Evolutionary conservation across 176 grass and related monocot genomes (phyloP).

Genomic region (Hordeum marinum): DNA sequence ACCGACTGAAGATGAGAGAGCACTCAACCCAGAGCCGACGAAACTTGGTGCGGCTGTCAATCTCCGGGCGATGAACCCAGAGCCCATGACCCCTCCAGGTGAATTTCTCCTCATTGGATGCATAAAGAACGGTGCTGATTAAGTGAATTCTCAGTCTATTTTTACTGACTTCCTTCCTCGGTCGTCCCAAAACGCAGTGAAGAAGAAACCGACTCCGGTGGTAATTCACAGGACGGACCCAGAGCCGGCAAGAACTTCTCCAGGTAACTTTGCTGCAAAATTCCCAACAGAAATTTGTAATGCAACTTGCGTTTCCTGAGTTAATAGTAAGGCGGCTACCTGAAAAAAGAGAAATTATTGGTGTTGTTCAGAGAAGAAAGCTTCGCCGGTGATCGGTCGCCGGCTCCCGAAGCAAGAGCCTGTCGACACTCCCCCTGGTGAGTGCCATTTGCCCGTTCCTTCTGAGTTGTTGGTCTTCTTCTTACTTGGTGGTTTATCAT

Average conservation of each 20-base stretch:
- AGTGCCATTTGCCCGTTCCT: slow-evolving; percentile 24
- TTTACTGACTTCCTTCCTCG: not conserved
- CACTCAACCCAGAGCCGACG: slow-evolving; percentile 2
- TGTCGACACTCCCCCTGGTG: slow-evolving; percentile 33
- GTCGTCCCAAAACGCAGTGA: slow-evolving; percentile 34
- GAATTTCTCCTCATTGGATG: slow-evolving; percentile 8
- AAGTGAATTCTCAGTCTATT: not conserved
- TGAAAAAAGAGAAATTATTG: not conserved
- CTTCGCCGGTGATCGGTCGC: not conserved
- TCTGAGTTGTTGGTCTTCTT: slow-evolving; percentile 25
- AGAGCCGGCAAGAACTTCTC: slow-evolving; percentile 32
- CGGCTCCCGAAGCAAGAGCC: slow-evolving; percentile 49
- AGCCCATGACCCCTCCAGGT: slow-evolving; percentile 46
- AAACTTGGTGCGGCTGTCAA: slow-evolving; percentile 26
- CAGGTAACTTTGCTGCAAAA: slow-evolving; percentile 25
- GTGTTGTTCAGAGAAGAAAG: slow-evolving; percentile 54
- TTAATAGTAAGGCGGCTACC: not conserved
- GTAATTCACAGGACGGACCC: slow-evolving; percentile 31
- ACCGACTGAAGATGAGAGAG: not conserved
- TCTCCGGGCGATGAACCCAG: slow-evolving; percentile 29
- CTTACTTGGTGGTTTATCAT: not conserved
- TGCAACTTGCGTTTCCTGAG: not conserved
- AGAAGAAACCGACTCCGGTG: slow-evolving; percentile 42
- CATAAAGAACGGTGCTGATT: slow-evolving; percentile 1
- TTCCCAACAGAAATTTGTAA: not conserved